These are phyloP conservation scores for Phellinidium pouzarii DNA, from an alignment of 1,284 basidiomycete species.

Conservation along the genomic window DNA sequence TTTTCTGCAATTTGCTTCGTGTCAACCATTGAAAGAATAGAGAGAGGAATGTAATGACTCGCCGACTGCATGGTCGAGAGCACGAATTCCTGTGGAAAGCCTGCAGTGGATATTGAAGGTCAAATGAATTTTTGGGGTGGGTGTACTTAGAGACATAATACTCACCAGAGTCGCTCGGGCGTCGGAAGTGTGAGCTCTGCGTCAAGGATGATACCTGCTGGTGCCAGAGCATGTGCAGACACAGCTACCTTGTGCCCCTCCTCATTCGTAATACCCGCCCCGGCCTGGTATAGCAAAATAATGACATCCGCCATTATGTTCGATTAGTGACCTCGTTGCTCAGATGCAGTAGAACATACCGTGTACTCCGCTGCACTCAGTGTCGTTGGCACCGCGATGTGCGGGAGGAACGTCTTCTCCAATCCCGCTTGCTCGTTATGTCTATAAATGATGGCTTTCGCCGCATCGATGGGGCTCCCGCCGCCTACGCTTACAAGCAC, in stretches of 20 bases:
- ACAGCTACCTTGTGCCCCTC: constrained; percentile 61
- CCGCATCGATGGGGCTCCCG: constrained; percentile 73
- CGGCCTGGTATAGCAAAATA: constrained; percentile 32
- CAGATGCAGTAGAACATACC: no score
- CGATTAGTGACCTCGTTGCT: no score
- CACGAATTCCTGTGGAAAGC: constrained; percentile 72
- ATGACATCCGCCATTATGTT: background rate
- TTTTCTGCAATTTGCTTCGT: constrained; percentile 43
- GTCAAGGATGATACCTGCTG: constrained; percentile 71
- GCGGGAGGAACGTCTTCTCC: constrained; percentile 34
- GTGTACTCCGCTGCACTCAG: constrained; percentile 75
- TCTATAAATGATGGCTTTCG: constrained; percentile 63
- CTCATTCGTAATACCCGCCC: constrained; percentile 72
- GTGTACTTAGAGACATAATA: constrained; percentile 8
- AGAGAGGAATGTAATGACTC: background rate
- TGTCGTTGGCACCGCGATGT: constrained; percentile 78
- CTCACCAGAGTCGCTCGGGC: constrained; percentile 68
- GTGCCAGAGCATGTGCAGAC: constrained; percentile 46
- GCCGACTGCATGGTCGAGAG: constrained; percentile 73
- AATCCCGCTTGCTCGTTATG: constrained; percentile 42
- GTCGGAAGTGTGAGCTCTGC: constrained; percentile 69
- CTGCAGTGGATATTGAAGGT: constrained; percentile 28
- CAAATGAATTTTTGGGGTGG: background rate
- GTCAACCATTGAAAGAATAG: background rate
- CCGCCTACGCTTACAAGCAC: constrained; percentile 71